Evolutionary conservation across 2,329 filamentous ascomycete species (phyloP).

Genomic region (Aureobasidium leucospermi): DNA sequence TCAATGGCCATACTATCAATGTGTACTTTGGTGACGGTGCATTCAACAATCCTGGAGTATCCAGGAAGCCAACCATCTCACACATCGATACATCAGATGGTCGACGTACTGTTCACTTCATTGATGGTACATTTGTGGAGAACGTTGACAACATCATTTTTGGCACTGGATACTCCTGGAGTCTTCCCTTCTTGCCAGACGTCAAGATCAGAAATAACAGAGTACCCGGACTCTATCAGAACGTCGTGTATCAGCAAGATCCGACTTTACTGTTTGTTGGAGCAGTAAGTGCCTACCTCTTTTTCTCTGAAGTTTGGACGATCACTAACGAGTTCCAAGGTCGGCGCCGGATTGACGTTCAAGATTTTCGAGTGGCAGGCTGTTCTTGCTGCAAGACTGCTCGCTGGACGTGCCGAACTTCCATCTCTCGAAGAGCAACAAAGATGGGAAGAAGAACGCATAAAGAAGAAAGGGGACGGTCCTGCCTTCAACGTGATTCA

Average conservation of each 20-base stretch:
- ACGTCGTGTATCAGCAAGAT: slow-evolving; percentile 49
- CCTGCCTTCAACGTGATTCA: slow-evolving; percentile 49
- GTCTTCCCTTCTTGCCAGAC: slow-evolving; percentile 51
- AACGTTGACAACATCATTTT: slow-evolving; percentile 58
- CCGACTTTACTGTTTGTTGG: slow-evolving; percentile 52
- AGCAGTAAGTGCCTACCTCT: slow-evolving; percentile 36
- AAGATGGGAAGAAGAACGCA: slow-evolving; percentile 51
- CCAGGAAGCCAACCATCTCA: slow-evolving; percentile 41
- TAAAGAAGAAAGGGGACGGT: slow-evolving; percentile 49
- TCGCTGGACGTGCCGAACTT: slow-evolving; percentile 48
- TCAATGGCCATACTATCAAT: slow-evolving; percentile 45
- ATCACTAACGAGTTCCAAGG: background rate
- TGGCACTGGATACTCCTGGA: slow-evolving; percentile 60
- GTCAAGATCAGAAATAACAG: slow-evolving; percentile 49
- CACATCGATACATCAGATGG: slow-evolving; percentile 29
- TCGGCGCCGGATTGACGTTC: slow-evolving; percentile 54
- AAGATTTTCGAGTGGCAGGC: slow-evolving; percentile 64
- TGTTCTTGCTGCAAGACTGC: slow-evolving; percentile 51
- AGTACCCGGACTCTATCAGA: slow-evolving; percentile 50
- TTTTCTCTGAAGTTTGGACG: background rate
- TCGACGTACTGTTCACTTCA: slow-evolving; percentile 46
- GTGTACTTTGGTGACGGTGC: slow-evolving; percentile 53
- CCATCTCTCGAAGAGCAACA: slow-evolving; percentile 44
- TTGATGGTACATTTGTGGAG: slow-evolving; percentile 45
- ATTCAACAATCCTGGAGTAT: slow-evolving; percentile 52